Percentiles rank a stretch among this genome's conserved stretches.
Conservation (phyloP, 257 asterid species). For the Agastache rugosa region DNA sequence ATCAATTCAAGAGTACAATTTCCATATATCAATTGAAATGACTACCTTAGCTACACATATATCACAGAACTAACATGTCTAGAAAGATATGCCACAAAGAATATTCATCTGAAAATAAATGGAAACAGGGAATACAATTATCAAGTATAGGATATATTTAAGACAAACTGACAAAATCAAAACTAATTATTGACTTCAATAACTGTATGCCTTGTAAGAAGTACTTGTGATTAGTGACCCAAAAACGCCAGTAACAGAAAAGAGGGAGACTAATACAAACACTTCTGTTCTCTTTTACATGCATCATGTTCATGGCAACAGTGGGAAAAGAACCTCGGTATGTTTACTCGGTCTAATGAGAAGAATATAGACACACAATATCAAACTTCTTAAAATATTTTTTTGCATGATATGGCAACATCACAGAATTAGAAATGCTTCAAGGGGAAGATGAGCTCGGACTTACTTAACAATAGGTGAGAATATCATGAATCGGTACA, state of each 20-base stretch:
- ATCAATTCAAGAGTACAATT: neutral
- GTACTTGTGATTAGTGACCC: neutral
- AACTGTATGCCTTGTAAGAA: neutral
- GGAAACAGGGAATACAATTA: neutral
- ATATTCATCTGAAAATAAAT: neutral
- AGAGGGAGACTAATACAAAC: neutral
- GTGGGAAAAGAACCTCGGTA: neutral
- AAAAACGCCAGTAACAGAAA: neutral
- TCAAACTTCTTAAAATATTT: neutral
- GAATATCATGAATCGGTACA: neutral
- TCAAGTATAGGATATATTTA: neutral
- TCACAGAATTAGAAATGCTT: constrained; percentile 1
- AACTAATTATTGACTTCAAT: neutral
- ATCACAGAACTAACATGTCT: neutral
- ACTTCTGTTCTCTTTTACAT: neutral
- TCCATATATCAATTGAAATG: neutral
- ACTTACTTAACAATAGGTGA: neutral
- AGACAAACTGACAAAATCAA: neutral
- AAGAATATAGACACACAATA: constrained; percentile 12
- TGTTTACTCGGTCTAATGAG: neutral
- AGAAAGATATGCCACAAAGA: neutral
- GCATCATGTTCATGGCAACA: constrained; percentile 8
- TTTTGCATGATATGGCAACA: neutral
- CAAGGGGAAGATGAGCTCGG: neutral
- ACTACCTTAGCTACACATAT: neutral